phyloP scores from a whole-genome alignment of 192 early-diverging fungal species.

The Coemansia pectinata region DNA sequence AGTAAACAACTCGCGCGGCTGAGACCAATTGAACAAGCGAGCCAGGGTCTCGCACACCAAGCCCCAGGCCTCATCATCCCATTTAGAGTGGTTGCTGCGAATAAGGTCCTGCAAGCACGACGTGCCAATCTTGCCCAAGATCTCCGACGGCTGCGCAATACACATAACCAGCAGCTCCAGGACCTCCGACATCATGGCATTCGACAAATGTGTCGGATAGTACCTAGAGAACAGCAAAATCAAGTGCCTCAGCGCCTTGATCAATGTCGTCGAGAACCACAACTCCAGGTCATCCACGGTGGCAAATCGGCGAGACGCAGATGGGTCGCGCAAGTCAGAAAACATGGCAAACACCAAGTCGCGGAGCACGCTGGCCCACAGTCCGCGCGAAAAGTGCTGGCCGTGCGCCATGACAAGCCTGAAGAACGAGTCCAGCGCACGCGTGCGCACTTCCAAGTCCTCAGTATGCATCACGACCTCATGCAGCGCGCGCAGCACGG shows the following conservation, averaged over 20 bases:
- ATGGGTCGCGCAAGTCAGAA: slow-evolving; percentile 71
- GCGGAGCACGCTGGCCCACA: slow-evolving; percentile 81
- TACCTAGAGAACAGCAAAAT: slow-evolving; percentile 83
- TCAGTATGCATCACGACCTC: slow-evolving; percentile 88
- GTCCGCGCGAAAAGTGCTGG: slow-evolving; percentile 64
- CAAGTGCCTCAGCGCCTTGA: slow-evolving; percentile 86
- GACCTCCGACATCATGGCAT: slow-evolving; percentile 74
- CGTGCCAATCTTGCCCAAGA: slow-evolving; percentile 84
- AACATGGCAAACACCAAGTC: slow-evolving; percentile 91
- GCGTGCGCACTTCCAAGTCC: slow-evolving; percentile 88
- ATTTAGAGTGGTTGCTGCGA: slow-evolving; percentile 72
- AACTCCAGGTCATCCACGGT: slow-evolving; percentile 85
- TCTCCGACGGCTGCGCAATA: slow-evolving; percentile 92
- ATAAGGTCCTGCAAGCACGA: slow-evolving; percentile 90
- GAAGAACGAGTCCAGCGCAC: slow-evolving; percentile 83
- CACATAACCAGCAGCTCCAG: slow-evolving; percentile 80
- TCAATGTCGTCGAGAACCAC: slow-evolving; percentile 93
- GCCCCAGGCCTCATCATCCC: slow-evolving; percentile 73
- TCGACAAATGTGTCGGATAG: slow-evolving; percentile 64
- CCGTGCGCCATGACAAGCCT: slow-evolving; percentile 80
- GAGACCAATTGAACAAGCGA: slow-evolving; percentile 77
- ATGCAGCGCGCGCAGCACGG: slow-evolving; percentile 84
- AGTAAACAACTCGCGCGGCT: slow-evolving; percentile 61
- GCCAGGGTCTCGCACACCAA: slow-evolving; percentile 69
- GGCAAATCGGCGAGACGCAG: slow-evolving; percentile 61